These are phyloP conservation scores for Colletotrichum lentis DNA, from an alignment of 2,329 filamentous ascomycete genomes.

Conservation along the genomic window DNA sequence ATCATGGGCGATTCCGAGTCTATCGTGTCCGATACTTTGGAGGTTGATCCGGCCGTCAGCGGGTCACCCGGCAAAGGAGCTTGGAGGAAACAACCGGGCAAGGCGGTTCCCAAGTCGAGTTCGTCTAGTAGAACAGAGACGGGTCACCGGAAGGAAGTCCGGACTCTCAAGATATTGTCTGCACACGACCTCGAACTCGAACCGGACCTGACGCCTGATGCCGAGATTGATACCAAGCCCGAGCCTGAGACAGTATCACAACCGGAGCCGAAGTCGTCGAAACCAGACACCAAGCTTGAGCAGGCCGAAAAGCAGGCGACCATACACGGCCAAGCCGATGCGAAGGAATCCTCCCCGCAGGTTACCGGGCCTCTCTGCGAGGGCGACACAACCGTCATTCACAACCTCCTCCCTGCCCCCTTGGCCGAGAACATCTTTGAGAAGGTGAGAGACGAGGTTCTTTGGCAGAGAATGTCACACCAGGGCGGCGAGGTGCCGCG, in stretches of 20 bases:
- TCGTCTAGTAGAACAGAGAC: not conserved
- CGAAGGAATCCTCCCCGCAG: not conserved
- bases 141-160: not conserved
- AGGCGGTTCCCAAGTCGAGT: no score
- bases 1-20: slow-evolving; percentile 30
- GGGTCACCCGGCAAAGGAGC: slow-evolving; percentile 19
- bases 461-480: slow-evolving; percentile 93
- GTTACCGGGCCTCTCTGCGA: slow-evolving; percentile 66
- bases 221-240: not conserved
- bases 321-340: not conserved
- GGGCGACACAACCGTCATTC: slow-evolving; percentile 79
- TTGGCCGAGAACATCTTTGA: slow-evolving; percentile 71
- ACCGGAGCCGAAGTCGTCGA: not conserved
- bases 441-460: slow-evolving; percentile 75
- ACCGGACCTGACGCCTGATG: not conserved
- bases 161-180: not conserved
- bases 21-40: slow-evolving; percentile 13
- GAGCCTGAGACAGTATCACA: not conserved
- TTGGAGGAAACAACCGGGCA: not conserved
- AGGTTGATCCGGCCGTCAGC: slow-evolving; percentile 31
- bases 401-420: slow-evolving; percentile 70
- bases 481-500: slow-evolving; percentile 90
- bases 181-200: slow-evolving; percentile 15
- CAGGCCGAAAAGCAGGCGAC: not conserved
- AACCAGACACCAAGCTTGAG: not conserved